Base-by-base conservation (phyloP, 805 yeast species). In the Yarrowia sp. region DNA sequence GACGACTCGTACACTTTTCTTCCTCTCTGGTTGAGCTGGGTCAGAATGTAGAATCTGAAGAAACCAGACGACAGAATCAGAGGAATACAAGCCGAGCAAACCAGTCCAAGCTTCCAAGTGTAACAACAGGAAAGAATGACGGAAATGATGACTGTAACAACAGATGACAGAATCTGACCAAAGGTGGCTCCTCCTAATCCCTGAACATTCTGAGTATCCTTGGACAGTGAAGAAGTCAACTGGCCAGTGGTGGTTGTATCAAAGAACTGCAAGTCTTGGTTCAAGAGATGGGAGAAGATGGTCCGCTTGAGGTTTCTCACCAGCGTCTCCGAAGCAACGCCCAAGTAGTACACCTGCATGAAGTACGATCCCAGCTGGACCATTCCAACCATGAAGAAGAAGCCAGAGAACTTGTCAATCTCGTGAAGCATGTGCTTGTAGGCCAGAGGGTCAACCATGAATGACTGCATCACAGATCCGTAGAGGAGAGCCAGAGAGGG, bases 101-200 rank as follows among this genome's bases (percentile, higher is more conserved):
- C 79, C 3, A 77, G 67, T 3, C 77, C 79, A 4, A 76, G 67
- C 25, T 75, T 68, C 78, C 78, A 77, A 33, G 71, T 72, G 63
- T 74, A 67, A 4, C 74, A 73, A 61, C 77, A 70, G 14, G 77
- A 75, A 8, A 77, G 66, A 38, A 73, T 73, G 22, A 74, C 65
- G 36, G 79, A 78, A 12, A 70, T 77, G 55, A 76, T 61, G 9
- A 76, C 66, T 3, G 77, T 76, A 6, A 75, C 73, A 21, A 72
- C 13, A 0, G 75, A 73, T 49, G 71, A 69, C 65, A 74, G 62
- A 46, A 75, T 70, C 63, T 75, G 78, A 3, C 77, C 78, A 51
- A 75, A 66, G 0, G 77, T 75, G 6, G 77, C 74, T 16, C 78
- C 78, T 14, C 76, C 76, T 4, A 75, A 65, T 18, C 78, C 78